These are phyloP conservation scores for Eutypella sp. DNA, from an alignment of 2,329 filamentous ascomycete species.

Conservation along the genomic window DNA sequence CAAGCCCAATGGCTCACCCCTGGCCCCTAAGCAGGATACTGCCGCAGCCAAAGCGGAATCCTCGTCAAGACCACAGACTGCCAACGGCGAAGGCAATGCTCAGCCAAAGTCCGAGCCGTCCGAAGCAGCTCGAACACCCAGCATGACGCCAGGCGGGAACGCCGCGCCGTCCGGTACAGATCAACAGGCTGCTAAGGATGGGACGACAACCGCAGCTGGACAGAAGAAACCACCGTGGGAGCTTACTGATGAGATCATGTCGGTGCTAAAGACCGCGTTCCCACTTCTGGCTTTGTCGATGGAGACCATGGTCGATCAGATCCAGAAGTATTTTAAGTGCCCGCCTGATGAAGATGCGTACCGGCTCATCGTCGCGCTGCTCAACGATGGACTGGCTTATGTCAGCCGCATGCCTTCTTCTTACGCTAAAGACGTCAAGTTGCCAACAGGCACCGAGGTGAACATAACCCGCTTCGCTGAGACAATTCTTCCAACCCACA, in stretches of 20 bases:
- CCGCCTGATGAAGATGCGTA: slow-evolving; percentile 98
- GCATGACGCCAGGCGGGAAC: slow-evolving; percentile 15
- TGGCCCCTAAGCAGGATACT: slow-evolving; percentile 43
- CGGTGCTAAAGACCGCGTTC: slow-evolving; percentile 93
- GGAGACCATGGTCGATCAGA: slow-evolving; percentile 99
- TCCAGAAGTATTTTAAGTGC: slow-evolving; percentile 98
- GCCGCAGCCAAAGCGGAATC: slow-evolving; percentile 45
- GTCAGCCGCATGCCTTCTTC: slow-evolving; percentile 81
- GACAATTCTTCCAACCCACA: slow-evolving; percentile 89
- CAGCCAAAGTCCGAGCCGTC: slow-evolving; percentile 41
- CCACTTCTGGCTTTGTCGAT: slow-evolving; percentile 92
- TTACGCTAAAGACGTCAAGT: slow-evolving; percentile 85
- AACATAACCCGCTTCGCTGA: slow-evolving; percentile 97
- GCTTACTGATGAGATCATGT: slow-evolving; percentile 91
- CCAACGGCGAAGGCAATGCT: slow-evolving; percentile 39
- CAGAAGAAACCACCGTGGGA: slow-evolving; percentile 88
- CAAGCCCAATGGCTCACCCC: slow-evolving; percentile 43
- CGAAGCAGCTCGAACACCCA: slow-evolving; percentile 26
- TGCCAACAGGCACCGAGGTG: slow-evolving; percentile 83
- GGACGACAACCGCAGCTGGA: slow-evolving; percentile 24
- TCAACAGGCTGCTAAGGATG: slow-evolving; percentile 21
- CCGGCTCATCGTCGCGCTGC: slow-evolving; percentile 88
- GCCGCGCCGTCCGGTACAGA: slow-evolving; percentile 19
- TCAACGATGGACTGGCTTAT: slow-evolving; percentile 93
- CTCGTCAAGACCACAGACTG: slow-evolving; percentile 45